Evolutionary conservation across 2,329 filamentous ascomycete genomes (phyloP).

Genomic region (Cytospora piceicola): DNA sequence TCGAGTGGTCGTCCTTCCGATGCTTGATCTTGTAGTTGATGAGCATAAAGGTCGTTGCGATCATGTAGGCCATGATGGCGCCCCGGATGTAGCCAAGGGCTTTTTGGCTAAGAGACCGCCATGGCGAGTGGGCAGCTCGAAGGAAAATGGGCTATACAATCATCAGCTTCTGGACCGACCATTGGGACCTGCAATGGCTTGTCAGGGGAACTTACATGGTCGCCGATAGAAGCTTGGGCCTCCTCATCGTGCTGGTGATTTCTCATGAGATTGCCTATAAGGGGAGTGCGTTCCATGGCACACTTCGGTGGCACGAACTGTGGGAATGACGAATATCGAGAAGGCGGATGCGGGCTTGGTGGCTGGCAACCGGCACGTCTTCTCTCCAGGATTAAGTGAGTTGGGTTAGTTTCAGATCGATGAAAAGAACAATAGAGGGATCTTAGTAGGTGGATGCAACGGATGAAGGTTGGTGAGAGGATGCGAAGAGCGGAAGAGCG

Average conservation of each 20-base stretch:
- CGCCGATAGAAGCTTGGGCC: conserved; percentile 24
- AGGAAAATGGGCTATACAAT: conserved; percentile 53
- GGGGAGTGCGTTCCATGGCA: conserved; percentile 31
- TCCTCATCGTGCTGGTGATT: conserved; percentile 25
- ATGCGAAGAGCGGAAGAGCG: background rate
- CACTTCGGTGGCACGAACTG: conserved; percentile 16
- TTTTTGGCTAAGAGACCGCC: conserved; percentile 51
- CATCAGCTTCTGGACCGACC: conserved; percentile 25
- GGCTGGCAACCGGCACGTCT: conserved; percentile 4
- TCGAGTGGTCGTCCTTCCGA: conserved; percentile 44
- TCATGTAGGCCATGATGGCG: conserved; percentile 48
- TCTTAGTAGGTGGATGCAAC: background rate
- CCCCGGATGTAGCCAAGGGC: conserved; percentile 50
- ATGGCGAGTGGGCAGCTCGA: conserved; percentile 56
- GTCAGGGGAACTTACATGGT: conserved; percentile 39
- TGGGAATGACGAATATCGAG: conserved; percentile 26
- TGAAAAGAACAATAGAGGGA: conserved; percentile 8
- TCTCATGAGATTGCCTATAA: conserved; percentile 26
- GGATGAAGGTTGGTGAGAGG: conserved; percentile 3
- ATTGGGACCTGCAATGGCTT: background rate
- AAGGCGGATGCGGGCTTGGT: conserved; percentile 12
- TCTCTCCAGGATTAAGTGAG: conserved; percentile 23
- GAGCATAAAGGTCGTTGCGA: conserved; percentile 46
- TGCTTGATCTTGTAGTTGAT: conserved; percentile 50
- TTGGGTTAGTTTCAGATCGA: conserved; percentile 23